Base-by-base conservation (phyloP, 108 stramenopile genomes). In the Cyclotella sp. region DNA sequence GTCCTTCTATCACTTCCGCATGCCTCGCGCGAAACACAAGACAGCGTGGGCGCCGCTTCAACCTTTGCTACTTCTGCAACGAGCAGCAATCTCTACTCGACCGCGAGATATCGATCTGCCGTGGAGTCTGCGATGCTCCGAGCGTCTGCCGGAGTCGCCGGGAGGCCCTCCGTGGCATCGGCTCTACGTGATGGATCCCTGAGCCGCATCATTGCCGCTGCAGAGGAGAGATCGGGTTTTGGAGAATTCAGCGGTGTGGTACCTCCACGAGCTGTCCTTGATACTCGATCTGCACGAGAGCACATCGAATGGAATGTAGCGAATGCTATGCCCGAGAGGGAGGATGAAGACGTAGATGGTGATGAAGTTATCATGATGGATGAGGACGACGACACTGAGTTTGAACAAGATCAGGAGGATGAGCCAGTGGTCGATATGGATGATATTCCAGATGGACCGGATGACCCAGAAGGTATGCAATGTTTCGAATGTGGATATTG, bases 361-460 rank as follows among this genome's bases (percentile, higher is more conserved):
- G 63, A 53, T 47, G 73, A 45, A 61, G 77, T 60, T 72, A 85
- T 47, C 46, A 68, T 14, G 78, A 77, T 30, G 83, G 77, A 79
- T 15, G 58, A 76, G 0, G 68, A 76, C 1, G 77, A 86, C n/a
- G 78, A 88, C 73, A 65, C 64, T 44, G 64, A 62, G 18, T 62
- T 62, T 12, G 61, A 65, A 26, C 22, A 47, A 26, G 43, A 65
- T 42, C 45, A 75, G 0, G 70, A 73, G 9, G 81, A 86, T 21
- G 78, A 87, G 66, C 65, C 75, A 11, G 86, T 76, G 11, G 81
- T 86, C 29, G 84, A 87, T 16, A 70, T 77, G 49, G 82, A 79
- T 30, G 69, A 70, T 59, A 28, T 41, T 39, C 51, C 45, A 4
- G 65, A 75, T n/a, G 73, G 82, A 43, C 22, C n/a, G 3, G 61